Evolutionary conservation across 2,329 filamentous ascomycete genomes (phyloP).

Genomic region (Fusarium anguioides): DNA sequence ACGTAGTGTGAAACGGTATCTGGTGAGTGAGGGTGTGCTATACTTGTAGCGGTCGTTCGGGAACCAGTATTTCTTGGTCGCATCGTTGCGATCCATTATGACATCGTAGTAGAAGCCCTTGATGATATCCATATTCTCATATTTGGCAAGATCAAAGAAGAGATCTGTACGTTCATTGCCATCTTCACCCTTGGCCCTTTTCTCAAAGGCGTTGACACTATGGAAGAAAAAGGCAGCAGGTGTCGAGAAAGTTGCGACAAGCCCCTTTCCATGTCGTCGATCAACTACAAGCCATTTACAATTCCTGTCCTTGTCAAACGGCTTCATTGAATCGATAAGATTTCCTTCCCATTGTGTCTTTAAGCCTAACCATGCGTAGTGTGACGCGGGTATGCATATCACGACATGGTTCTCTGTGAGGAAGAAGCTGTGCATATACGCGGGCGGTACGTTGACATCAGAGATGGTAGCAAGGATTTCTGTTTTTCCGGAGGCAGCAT

Average conservation of each 20-base stretch:
- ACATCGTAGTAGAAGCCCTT: conserved; percentile 77
- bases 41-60: conserved; percentile 54
- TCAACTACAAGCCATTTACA: conserved; percentile 82
- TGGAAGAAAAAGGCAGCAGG: conserved; percentile 83
- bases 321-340: conserved; percentile 73
- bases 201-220: conserved; percentile 80
- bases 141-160: conserved; percentile 73
- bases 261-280: conserved; percentile 67
- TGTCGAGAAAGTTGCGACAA: conserved; percentile 76
- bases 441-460: conserved; percentile 60
- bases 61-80: conserved; percentile 57
- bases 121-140: conserved; percentile 73
- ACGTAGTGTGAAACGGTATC: conserved; percentile 58
- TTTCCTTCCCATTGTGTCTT: conserved; percentile 74
- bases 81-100: conserved; percentile 64
- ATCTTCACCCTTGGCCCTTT: conserved; percentile 54
- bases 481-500: conserved; percentile 71
- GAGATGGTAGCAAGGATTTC: conserved; percentile 76
- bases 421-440: conserved; percentile 88
- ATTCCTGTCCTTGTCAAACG: conserved; percentile 66
- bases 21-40: conserved; percentile 53
- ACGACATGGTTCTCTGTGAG: conserved; percentile 77
- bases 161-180: conserved; percentile 58
- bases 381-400: conserved; percentile 77
- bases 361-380: conserved; percentile 67